Evolutionary conservation across 768 basidiomycete genomes (phyloP).

Genomic region (Arthromyces matolae): DNA sequence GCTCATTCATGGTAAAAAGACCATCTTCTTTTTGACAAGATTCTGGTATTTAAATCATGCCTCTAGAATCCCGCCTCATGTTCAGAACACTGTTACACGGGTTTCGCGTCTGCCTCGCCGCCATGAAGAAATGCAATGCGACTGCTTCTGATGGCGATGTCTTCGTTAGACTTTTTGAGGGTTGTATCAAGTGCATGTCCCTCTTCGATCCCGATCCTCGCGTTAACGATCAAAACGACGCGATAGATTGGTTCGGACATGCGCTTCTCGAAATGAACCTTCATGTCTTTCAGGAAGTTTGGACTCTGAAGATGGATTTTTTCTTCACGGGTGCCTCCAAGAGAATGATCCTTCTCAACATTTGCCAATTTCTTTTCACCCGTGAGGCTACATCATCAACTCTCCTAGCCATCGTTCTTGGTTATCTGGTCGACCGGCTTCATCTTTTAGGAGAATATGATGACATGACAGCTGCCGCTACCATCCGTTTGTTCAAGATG

Average conservation of each 20-base stretch:
- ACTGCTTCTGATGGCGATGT: constrained; percentile 81
- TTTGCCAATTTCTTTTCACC: constrained; percentile 79
- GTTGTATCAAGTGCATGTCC: constrained; percentile 78
- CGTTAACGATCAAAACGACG: constrained; percentile 63
- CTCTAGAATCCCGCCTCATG: constrained; percentile 76
- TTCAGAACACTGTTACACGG: constrained; percentile 88
- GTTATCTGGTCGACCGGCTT: constrained; percentile 79
- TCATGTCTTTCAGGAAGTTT: constrained; percentile 94
- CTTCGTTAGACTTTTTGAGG: constrained; percentile 84
- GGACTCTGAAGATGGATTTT: constrained; percentile 89
- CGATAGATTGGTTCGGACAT: constrained; percentile 79
- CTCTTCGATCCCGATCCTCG: constrained; percentile 73
- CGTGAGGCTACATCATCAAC: constrained; percentile 77
- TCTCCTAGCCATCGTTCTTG: constrained; percentile 83
- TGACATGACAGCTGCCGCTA: constrained; percentile 75
- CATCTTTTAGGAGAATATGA: constrained; percentile 83
- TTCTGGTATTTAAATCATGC: constrained; percentile 7
- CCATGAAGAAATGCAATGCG: constrained; percentile 76
- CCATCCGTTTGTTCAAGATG: constrained; percentile 93
- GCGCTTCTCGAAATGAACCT: constrained; percentile 80
- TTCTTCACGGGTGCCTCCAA: constrained; percentile 80
- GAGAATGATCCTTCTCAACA: constrained; percentile 74
- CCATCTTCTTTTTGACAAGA: background rate
- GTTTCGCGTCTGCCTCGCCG: constrained; percentile 73
- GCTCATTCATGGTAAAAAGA: constrained; percentile 71